Conservation (phyloP, 495 filamentous ascomycete species). For the Neurospora sp. region DNA sequence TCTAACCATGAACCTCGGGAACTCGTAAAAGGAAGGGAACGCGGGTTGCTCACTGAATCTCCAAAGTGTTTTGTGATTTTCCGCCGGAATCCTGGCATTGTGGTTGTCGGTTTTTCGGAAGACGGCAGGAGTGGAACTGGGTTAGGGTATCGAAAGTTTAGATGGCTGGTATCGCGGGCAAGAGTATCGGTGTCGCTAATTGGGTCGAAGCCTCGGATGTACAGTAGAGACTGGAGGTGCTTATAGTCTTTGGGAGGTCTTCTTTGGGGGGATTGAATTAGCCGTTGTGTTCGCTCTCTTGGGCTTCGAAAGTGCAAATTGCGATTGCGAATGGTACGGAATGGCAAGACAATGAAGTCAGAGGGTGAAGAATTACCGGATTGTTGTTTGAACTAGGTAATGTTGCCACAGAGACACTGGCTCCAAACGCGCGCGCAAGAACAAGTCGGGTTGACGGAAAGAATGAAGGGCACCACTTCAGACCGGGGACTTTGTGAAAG, state of each 20-base stretch:
- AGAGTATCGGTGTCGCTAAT: neutral
- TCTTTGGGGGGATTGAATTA: neutral
- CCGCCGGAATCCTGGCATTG: slow-evolving; percentile 25
- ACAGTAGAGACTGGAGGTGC: neutral
- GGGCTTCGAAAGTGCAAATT: neutral
- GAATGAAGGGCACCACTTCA: neutral
- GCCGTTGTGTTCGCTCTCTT: neutral
- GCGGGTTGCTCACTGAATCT: slow-evolving; percentile 20
- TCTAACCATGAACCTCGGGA: neutral
- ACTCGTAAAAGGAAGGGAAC: neutral
- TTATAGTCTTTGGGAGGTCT: neutral
- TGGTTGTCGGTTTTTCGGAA: neutral
- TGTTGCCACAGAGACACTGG: neutral
- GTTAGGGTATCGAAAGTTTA: neutral
- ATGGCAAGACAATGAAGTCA: neutral
- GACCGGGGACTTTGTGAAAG: neutral
- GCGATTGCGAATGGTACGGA: neutral
- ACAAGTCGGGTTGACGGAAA: neutral
- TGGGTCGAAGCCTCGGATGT: neutral
- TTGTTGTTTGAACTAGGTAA: neutral
- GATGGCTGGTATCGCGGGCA: neutral
- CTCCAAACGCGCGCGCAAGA: neutral
- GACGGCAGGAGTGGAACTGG: neutral
- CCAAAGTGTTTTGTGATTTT: slow-evolving; percentile 26
- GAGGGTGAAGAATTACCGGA: neutral